Conservation (phyloP, 23 red algal species). For the Gracilaria gracilis region DNA sequence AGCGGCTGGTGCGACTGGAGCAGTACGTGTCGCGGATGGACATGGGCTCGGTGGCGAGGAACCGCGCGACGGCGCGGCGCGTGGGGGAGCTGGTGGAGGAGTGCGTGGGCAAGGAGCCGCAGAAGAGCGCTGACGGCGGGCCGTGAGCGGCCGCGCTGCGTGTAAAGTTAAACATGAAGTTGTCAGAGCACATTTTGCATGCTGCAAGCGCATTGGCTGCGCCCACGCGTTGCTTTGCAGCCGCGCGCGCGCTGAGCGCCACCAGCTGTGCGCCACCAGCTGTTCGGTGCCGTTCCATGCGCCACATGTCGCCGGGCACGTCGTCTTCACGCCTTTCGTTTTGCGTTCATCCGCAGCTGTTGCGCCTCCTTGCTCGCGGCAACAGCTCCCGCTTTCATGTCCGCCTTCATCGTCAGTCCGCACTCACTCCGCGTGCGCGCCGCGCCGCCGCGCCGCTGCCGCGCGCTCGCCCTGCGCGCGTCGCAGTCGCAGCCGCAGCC, state of each 20-base stretch:
- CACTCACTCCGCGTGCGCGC: too few relatives aligned
- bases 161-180: too few relatives aligned
- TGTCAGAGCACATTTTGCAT: too few relatives aligned
- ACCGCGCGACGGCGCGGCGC: neutral
- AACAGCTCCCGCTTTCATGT: neutral
- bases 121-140: neutral
- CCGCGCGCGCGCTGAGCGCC: too few relatives aligned
- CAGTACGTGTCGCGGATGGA: neutral
- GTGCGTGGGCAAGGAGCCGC: neutral
- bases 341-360: neutral
- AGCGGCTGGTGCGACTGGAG: neutral
- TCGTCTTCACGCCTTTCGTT: too few relatives aligned
- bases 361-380: neutral
- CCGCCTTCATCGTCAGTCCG: neutral
- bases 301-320: too few relatives aligned
- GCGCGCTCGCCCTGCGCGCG: too few relatives aligned
- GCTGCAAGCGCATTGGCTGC: neutral
- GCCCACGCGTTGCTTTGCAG: too few relatives aligned
- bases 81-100: conserved; percentile 17
- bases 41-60: neutral
- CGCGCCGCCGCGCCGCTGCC: too few relatives aligned
- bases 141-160: neutral
- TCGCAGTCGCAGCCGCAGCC: neutral
- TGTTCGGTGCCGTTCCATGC: too few relatives aligned
- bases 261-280: too few relatives aligned